phyloP scores from a whole-genome alignment of 176 grass and related monocot genomes.

The Triticum urartu region DNA sequence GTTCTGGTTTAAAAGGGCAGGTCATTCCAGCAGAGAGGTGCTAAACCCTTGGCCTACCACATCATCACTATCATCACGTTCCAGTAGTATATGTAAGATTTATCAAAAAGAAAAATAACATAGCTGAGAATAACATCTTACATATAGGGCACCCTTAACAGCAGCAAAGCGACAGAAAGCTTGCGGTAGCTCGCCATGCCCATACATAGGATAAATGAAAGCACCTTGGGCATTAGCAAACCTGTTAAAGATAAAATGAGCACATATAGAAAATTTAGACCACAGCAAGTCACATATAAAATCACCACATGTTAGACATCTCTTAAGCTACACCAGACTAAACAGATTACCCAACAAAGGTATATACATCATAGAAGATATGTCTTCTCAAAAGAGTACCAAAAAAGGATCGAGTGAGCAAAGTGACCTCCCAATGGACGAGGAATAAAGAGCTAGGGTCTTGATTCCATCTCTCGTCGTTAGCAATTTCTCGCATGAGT shows the following conservation, averaged over 20 bases:
- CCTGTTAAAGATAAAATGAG: constrained; percentile 36
- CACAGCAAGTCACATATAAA: not conserved
- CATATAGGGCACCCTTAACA: constrained; percentile 95
- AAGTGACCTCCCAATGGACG: constrained; percentile 73
- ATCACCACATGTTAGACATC: not conserved
- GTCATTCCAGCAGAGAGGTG: constrained; percentile 25
- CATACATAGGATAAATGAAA: constrained; percentile 96
- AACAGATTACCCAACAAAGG: not conserved
- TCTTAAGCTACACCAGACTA: not conserved
- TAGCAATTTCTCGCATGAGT: constrained; percentile 51
- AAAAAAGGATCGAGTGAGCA: constrained; percentile 25
- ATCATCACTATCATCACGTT: not conserved
- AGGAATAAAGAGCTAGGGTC: constrained; percentile 71
- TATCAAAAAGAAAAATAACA: not conserved
- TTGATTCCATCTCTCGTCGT: constrained; percentile 72
- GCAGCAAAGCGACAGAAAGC: constrained; percentile 98
- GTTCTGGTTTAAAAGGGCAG: not conserved
- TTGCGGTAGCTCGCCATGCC: constrained; percentile 93
- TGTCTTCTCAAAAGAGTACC: not conserved
- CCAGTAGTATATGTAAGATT: not conserved
- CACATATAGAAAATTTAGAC: not conserved
- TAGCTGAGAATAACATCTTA: constrained; percentile 46
- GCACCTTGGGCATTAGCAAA: constrained; percentile 85
- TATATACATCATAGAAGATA: constrained; percentile 18
- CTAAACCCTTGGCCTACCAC: not conserved